Evolutionary conservation across 1,139 yeast genomes (phyloP).

Genomic region (Blastobotrys raffinosifermentans): DNA sequence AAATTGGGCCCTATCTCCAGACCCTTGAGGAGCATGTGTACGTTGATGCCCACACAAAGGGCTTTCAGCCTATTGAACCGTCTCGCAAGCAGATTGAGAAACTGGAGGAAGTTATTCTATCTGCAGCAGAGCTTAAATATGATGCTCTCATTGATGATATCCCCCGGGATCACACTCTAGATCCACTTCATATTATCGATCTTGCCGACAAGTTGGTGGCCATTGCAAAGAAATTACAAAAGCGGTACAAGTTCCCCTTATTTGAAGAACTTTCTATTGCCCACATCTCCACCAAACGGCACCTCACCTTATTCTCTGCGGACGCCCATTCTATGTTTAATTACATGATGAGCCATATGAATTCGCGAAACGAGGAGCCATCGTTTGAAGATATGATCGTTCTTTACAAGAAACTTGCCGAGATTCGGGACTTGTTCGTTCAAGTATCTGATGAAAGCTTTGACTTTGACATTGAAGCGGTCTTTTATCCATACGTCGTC

Average conservation of each 20-base stretch:
- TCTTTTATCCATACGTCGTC: slow-evolving; percentile 53
- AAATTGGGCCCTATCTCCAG: slow-evolving; percentile 50
- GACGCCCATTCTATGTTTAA: slow-evolving; percentile 59
- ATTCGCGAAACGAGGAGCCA: slow-evolving; percentile 33
- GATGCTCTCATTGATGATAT: slow-evolving; percentile 50
- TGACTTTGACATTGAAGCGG: slow-evolving; percentile 52
- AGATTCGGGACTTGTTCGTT: slow-evolving; percentile 47
- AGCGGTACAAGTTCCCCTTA: slow-evolving; percentile 55
- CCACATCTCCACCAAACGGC: slow-evolving; percentile 48
- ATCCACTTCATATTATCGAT: slow-evolving; percentile 51
- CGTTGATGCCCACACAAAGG: slow-evolving; percentile 41
- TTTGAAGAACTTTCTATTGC: slow-evolving; percentile 55
- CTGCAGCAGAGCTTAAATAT: slow-evolving; percentile 55
- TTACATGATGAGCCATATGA: slow-evolving; percentile 46
- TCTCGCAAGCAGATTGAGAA: slow-evolving; percentile 48
- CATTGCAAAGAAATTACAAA: slow-evolving; percentile 50
- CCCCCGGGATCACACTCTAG: slow-evolving; percentile 60
- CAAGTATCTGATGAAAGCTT: slow-evolving; percentile 46
- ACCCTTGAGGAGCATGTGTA: slow-evolving; percentile 51
- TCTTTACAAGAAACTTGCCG: slow-evolving; percentile 50
- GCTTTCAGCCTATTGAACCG: slow-evolving; percentile 37
- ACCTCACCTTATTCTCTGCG: slow-evolving; percentile 55
- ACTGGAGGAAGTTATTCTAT: slow-evolving; percentile 44
- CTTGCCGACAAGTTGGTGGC: slow-evolving; percentile 52
- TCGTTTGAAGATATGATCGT: slow-evolving; percentile 58